A percentile compares a stretch with the other conserved stretches of the same genome.
Evolutionary conservation across 2,329 filamentous ascomycete species (phyloP).

Genomic region (Fonsecaea multimorphosa): DNA sequence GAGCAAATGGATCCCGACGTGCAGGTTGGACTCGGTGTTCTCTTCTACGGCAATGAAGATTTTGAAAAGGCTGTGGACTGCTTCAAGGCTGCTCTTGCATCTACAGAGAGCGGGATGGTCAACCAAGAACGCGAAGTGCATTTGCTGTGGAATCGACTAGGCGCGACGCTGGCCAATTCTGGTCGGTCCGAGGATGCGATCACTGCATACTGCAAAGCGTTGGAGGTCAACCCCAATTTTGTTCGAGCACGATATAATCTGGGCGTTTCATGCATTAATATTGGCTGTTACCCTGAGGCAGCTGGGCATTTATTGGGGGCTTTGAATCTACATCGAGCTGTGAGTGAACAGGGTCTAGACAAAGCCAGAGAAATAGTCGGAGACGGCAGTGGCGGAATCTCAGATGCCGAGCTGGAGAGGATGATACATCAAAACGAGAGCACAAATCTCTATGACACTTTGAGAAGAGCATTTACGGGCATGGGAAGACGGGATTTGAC

Average conservation of each 20-base stretch:
- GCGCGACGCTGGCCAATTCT: constrained; percentile 93
- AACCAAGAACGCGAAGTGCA: constrained; percentile 89
- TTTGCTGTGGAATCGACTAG: constrained; percentile 95
- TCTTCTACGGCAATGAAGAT: constrained; percentile 97
- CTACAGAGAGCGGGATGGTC: constrained; percentile 78
- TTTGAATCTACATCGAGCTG: constrained; percentile 92
- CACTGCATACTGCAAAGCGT: constrained; percentile 90
- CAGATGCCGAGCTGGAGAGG: constrained; percentile 77
- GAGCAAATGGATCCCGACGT: constrained; percentile 98
- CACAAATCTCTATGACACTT: constrained; percentile 94
- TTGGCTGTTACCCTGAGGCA: constrained; percentile 91
- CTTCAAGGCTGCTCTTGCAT: constrained; percentile 88
- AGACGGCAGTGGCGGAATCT: constrained; percentile 59
- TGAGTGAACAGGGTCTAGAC: constrained; percentile 82
- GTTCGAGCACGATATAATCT: constrained; percentile 96
- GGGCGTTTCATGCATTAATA: constrained; percentile 95
- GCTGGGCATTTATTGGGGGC: constrained; percentile 91
- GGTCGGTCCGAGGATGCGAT: constrained; percentile 95
- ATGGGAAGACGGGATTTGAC: constrained; percentile 90
- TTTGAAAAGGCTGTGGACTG: constrained; percentile 99
- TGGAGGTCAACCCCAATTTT: constrained; percentile 91
- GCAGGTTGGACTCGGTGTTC: constrained; percentile 92
- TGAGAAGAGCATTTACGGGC: constrained; percentile 92
- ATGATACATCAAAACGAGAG: constrained; percentile 96
- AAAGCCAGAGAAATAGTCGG: constrained; percentile 80